Evolutionary conservation across 2,329 filamentous ascomycete genomes (phyloP), one percentile per base, ranked within the genome.

Genomic region (Pyrenochaeta sp.): DNA sequence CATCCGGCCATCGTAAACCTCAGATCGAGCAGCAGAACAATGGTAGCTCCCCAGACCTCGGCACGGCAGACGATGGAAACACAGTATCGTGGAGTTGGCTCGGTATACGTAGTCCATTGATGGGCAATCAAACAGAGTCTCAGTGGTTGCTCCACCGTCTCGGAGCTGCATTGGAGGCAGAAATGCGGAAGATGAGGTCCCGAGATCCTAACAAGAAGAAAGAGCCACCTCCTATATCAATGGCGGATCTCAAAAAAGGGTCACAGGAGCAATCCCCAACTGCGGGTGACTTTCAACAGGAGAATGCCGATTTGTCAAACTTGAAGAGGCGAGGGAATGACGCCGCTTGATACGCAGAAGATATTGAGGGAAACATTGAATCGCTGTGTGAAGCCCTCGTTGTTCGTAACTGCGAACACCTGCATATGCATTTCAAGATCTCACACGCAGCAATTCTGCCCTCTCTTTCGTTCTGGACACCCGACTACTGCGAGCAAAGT

Each of bases 71-170:
- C 6, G 62, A 64, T 19, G 64, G 60, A 3, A 52, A 61, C 28
- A 50, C 65, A 8, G 88, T 84, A 81, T 84, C 81, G 6, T 90
- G 88, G 87, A 89, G 85, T 22, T 92, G 88, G 88, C 78, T 91
- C 1, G 87, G 85, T 0, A 78, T 82, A 32, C 74, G 81, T 10
- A 88, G 84, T 53, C 88, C 88, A 3, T 74, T 91, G 9, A 86
- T 90, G 82, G 82, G 85, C 3, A 78, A 79, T 34, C 80, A 84
- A 60, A 81, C 82, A 42, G 88, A 91, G 71, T 80, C 83, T 10
- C 82, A 89, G 63, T 91, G 88, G 88, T 82, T 91, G 23, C 67
- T 90, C 27, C 84, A 89, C 47, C 77, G 81, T 47, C 67, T 91
- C 37, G 80, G 80, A 48, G 74, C 76, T 37, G 79, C 73, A 45